These are phyloP conservation scores for Lomentospora prolificans DNA, from an alignment of 2,329 filamentous ascomycete genomes.

Conservation along the genomic window DNA sequence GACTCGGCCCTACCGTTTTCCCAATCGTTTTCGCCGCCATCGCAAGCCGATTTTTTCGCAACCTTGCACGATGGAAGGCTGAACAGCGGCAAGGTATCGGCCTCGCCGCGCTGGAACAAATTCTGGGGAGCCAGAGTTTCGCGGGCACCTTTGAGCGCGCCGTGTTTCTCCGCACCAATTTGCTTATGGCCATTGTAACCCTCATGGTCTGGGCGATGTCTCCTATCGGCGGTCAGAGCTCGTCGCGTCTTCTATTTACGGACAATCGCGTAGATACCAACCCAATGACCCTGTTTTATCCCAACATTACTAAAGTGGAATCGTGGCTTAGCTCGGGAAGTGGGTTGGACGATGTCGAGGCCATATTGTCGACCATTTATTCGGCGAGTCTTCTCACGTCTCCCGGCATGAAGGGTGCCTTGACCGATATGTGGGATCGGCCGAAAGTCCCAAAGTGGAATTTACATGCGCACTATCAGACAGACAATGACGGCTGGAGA, in stretches of 20 bases:
- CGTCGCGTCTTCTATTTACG: neutral
- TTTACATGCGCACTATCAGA: neutral
- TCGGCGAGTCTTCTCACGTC: neutral
- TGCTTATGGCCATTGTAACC: neutral
- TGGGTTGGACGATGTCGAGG: neutral
- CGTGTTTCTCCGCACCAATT: neutral
- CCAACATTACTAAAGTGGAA: neutral
- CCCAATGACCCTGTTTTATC: neutral
- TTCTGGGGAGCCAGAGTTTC: conserved; percentile 9
- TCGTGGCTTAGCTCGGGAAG: neutral
- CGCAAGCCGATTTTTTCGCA: conserved; percentile 2
- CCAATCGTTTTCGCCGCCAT: conserved; percentile 9
- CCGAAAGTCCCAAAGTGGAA: conserved; percentile 8
- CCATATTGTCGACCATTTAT: neutral
- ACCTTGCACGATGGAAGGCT: neutral
- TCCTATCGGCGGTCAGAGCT: conserved; percentile 6
- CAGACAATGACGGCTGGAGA: neutral
- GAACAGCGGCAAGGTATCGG: conserved; percentile 4
- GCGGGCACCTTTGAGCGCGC: conserved; percentile 5
- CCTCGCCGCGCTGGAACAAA: conserved; percentile 4
- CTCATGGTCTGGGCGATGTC: conserved; percentile 5
- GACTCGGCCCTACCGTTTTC: conserved; percentile 8
- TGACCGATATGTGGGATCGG: conserved; percentile 1
- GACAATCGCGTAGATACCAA: neutral
- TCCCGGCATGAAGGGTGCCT: neutral